These are phyloP conservation scores for Coemansia sp. DNA, from an alignment of 192 early-diverging fungal species.

Conservation along the genomic window DNA sequence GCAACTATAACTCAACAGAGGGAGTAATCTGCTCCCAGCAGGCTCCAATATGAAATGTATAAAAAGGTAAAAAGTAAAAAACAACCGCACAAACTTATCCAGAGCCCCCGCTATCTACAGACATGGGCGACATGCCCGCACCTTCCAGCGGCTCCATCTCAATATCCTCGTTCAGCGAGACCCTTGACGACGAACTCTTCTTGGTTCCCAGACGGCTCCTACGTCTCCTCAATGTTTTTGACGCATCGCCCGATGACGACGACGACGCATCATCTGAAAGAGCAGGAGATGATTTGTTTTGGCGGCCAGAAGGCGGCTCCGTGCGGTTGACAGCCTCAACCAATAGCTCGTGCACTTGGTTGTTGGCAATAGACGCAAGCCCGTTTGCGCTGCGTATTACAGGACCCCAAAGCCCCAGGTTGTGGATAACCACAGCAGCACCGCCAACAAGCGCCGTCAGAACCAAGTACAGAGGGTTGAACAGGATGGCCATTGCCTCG, in stretches of 20 bases:
- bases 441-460: conserved; percentile 60
- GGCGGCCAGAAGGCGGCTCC: conserved; percentile 25
- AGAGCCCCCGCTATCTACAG: neutral
- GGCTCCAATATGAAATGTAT: no score
- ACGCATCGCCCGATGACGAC: neutral
- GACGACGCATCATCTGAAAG: neutral
- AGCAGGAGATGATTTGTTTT: neutral
- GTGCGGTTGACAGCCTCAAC: conserved; percentile 57
- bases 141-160: conserved; percentile 31
- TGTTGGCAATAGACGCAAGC: conserved; percentile 47
- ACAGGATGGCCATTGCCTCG: conserved; percentile 83
- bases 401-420: conserved; percentile 68
- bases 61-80: no score
- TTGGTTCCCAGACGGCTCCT: neutral
- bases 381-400: conserved; percentile 54
- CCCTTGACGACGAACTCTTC: neutral
- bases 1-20: no score
- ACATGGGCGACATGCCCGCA: neutral
- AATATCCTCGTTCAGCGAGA: conserved; percentile 16
- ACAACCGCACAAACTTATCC: no score
- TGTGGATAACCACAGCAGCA: conserved; percentile 62
- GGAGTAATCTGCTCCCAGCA: no score
- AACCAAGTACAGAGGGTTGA: conserved; percentile 83
- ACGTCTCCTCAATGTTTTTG: neutral
- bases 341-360: conserved; percentile 46